Percentiles rank a stretch among this genome's conserved stretches.
These are phyloP conservation scores for Suillus variegatus DNA, from an alignment of 768 basidiomycete species.

Conservation along the genomic window DNA sequence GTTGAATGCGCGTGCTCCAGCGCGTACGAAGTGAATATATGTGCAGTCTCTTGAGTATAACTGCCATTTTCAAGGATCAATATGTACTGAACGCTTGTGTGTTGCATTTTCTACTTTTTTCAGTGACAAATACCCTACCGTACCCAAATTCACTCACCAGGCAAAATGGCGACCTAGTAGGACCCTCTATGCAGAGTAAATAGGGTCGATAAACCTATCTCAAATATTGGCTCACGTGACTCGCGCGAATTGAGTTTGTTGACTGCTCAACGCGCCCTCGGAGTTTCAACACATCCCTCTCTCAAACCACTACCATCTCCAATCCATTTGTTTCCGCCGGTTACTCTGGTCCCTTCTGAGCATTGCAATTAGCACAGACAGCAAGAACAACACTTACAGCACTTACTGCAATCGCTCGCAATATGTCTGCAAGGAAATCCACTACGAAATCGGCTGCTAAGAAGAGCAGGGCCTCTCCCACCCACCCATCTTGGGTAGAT, in stretches of 20 bases:
- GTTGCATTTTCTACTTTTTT: background rate
- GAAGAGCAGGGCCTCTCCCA: conserved; percentile 31
- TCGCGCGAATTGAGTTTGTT: conserved; percentile 41
- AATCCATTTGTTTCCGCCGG: conserved; percentile 23
- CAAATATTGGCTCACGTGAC: conserved; percentile 38
- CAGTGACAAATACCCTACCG: conserved; percentile 3
- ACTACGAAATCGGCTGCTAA: conserved; percentile 45
- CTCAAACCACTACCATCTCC: conserved; percentile 52
- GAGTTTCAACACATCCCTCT: conserved; percentile 42
- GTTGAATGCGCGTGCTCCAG: conserved; percentile 12
- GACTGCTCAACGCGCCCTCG: conserved; percentile 41
- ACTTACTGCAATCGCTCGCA: conserved; percentile 17
- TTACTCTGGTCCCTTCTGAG: conserved; percentile 18
- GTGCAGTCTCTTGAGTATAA: conserved; percentile 3
- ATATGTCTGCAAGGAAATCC: conserved; percentile 46
- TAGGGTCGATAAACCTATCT: conserved; percentile 27
- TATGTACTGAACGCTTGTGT: background rate
- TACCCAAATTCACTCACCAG: conserved; percentile 5
- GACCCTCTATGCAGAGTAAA: conserved; percentile 12
- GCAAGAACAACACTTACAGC: conserved; percentile 18
- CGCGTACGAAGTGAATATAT: conserved; percentile 7
- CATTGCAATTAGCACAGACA: conserved; percentile 15
- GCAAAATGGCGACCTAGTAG: conserved; percentile 4
- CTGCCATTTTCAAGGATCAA: conserved; percentile 3
- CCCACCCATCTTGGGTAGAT: conserved; percentile 63